A percentile compares a stretch with the other conserved stretches of the same genome.
phyloP scores from a whole-genome alignment of 2,329 filamentous ascomycete species.

The Fusarium graminum region DNA sequence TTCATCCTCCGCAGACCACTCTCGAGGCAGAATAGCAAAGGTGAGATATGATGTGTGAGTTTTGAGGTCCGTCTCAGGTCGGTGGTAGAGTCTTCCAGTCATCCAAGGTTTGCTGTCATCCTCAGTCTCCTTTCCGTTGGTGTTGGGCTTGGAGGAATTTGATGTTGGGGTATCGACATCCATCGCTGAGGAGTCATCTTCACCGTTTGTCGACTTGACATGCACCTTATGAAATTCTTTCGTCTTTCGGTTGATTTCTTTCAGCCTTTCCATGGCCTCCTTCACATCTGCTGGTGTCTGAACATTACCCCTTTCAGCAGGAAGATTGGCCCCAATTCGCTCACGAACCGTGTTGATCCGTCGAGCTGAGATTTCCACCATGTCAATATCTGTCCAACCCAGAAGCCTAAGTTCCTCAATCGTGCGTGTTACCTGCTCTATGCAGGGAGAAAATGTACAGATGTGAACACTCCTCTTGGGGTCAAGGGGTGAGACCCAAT shows the following conservation, averaged over 20 bases:
- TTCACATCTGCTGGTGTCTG: slow-evolving; percentile 78
- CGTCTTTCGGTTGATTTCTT: slow-evolving; percentile 78
- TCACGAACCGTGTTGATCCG: slow-evolving; percentile 87
- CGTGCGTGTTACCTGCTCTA: slow-evolving; percentile 93
- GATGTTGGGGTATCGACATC: slow-evolving; percentile 54
- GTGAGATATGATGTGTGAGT: slow-evolving; percentile 97
- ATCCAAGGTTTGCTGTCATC: slow-evolving; percentile 70
- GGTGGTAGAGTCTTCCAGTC: slow-evolving; percentile 82
- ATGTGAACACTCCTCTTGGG: slow-evolving; percentile 79
- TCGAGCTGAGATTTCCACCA: slow-evolving; percentile 88
- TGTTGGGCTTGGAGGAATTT: slow-evolving; percentile 44
- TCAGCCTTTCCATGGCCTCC: slow-evolving; percentile 81
- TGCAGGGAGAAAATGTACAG: slow-evolving; percentile 96
- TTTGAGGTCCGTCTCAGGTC: slow-evolving; percentile 89
- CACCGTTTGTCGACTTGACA: slow-evolving; percentile 33
- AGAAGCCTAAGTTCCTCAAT: slow-evolving; percentile 82
- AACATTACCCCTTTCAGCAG: slow-evolving; percentile 77
- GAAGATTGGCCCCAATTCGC: slow-evolving; percentile 76
- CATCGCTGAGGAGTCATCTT: slow-evolving; percentile 56
- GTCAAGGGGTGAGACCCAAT: slow-evolving; percentile 74
- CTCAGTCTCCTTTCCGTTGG: slow-evolving; percentile 44
- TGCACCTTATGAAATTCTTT: slow-evolving; percentile 71
- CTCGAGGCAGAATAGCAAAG: slow-evolving; percentile 88
- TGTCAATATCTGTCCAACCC: slow-evolving; percentile 92
- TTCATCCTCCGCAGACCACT: slow-evolving; percentile 89